Base-by-base conservation (phyloP, 2,329 filamentous ascomycete genomes). In the Fusarium dlaminii region DNA sequence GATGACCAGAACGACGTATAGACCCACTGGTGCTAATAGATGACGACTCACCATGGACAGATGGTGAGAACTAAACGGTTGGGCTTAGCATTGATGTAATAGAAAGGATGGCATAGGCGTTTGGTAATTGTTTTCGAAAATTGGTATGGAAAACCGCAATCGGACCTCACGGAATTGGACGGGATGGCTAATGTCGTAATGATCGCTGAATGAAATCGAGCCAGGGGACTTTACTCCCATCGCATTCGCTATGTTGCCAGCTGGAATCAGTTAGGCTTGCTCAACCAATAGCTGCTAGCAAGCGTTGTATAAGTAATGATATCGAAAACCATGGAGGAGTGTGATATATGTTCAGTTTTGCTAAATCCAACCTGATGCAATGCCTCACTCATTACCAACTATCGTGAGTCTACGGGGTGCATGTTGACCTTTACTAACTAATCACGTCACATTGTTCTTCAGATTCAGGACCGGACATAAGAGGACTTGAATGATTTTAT, bases 401-500 rank as follows among this genome's bases (percentile, higher is more conserved):
- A 18, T 22, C 30, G 8, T 40, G 39, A 55, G 32, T 24, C n/a
- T 63, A 29, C 27, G 22, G 15, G 15, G 20, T 24, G 11, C 15
- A 54, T 36, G 18, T 8, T n/a, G 20, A 18, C 14, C 22, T 24
- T 34, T n/a, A 39, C 30, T 27, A 42, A 51, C 18, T 22, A 36
- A 24, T 36, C 46, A 62, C 45, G 27, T 69, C 61, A 68, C 59
- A 30, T 66, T 13, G n/a, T 49, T 56, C n/a, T 43, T 32, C 40
- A 27, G 29, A 57, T 58, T 52, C 61, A 49, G 56, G 46, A 51
- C 43, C 22, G 40, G 36, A 58, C 56, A 71, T 73, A 75, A 67
- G 75, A 78, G 77, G 73, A 78, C 76, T 79, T 79, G 75, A 79
- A 80, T 81, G 75, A 79, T 80, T 82, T 81, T 78, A 79, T 79